Percentiles rank a stretch among this genome's conserved stretches.
Evolutionary conservation across 805 yeast genomes (phyloP).

Genomic region (Zygosaccharomyces bailii): DNA sequence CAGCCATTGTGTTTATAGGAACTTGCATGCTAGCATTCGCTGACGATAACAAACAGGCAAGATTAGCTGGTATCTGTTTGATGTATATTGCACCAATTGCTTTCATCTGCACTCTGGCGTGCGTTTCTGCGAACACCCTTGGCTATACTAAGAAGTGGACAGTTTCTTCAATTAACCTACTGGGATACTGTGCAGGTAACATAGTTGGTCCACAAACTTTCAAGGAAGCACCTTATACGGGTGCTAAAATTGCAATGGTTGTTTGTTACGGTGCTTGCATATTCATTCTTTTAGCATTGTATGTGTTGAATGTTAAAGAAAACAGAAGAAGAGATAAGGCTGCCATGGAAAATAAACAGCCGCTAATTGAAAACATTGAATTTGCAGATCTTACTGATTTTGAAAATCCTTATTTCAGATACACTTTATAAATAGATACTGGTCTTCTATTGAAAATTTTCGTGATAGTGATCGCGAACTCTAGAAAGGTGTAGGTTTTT

Average conservation of each 20-base stretch:
- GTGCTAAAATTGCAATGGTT: constrained; percentile 49
- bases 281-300: constrained; percentile 33
- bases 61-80: constrained; percentile 38
- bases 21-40: constrained; percentile 43
- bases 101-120: constrained; percentile 28
- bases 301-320: constrained; percentile 30
- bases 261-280: constrained; percentile 41
- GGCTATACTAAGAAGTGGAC: constrained; percentile 28
- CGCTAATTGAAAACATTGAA: constrained; percentile 16
- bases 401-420: constrained; percentile 42
- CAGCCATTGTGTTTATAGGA: constrained; percentile 32
- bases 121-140: constrained; percentile 46
- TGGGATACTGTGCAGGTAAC: constrained; percentile 62
- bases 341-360: constrained; percentile 15
- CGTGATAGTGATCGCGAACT: no score
- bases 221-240: constrained; percentile 54
- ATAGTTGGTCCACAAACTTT: constrained; percentile 70
- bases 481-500: no score
- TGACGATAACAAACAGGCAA: constrained; percentile 27
- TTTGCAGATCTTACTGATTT: constrained; percentile 44
- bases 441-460: no score
- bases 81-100: constrained; percentile 34
- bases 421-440: constrained; percentile 29
- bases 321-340: constrained; percentile 41
- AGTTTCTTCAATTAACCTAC: constrained; percentile 50